Evolutionary conservation across 192 early-diverging fungal species (phyloP).

Genomic region (Umbelopsis sp.): DNA sequence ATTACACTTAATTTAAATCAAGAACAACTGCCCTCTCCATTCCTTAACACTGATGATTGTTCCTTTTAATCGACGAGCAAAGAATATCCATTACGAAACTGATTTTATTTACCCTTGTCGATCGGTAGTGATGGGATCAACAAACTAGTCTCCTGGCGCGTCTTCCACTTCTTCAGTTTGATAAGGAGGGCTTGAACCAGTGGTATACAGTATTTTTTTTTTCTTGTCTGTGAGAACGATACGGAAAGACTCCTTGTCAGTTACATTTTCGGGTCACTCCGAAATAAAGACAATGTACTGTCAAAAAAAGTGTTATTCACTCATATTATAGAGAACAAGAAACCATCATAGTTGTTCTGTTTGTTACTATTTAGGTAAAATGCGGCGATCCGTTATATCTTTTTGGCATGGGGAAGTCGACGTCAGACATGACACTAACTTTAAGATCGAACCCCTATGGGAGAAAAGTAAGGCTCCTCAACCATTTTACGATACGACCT

Average conservation of each 20-base stretch:
- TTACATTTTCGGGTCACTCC: not conserved
- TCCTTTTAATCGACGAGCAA: not conserved
- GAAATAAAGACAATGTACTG: too few species aligned
- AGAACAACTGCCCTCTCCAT: not conserved
- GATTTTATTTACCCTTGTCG: not conserved
- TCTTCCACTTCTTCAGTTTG: not conserved
- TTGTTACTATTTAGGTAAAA: too few species aligned
- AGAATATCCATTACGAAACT: not conserved
- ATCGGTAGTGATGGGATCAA: slow-evolving; percentile 11
- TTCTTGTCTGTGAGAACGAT: not conserved
- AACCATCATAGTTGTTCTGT: too few species aligned
- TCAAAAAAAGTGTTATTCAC: too few species aligned
- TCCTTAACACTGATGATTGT: not conserved
- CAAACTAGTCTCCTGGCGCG: not conserved
- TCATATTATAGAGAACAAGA: too few species aligned
- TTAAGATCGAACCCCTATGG: not conserved
- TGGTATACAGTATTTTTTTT: not conserved
- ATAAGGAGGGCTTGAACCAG: not conserved
- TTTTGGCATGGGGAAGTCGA: too few species aligned
- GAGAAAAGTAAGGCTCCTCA: slow-evolving; percentile 4
- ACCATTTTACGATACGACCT: not conserved
- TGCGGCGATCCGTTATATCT: too few species aligned
- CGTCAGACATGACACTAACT: too few species aligned
- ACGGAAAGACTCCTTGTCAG: not conserved
- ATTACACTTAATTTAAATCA: not conserved